Base-by-base conservation (phyloP, 192 early-diverging fungal species). In the Backusella morwellensis region DNA sequence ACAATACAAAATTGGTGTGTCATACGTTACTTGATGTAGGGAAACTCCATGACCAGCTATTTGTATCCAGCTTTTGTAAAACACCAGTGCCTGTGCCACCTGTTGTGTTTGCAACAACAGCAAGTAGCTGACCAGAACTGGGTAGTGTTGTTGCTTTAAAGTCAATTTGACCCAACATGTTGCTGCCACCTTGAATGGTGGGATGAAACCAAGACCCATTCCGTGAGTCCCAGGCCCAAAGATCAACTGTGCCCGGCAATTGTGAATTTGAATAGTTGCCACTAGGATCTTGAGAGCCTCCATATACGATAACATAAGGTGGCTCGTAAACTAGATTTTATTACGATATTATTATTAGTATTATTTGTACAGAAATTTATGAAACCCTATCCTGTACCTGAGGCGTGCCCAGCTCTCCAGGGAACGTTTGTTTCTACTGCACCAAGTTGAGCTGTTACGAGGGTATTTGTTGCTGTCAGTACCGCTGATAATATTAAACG, bases 171-270 rank as follows among this genome's bases (percentile, higher is more conserved):
- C 80, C 81, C 12, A 80, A 29, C 29, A 83, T 75, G 4, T 70
- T 29, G n/a, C 50, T 50, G 35, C 68, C 41, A 12, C 66, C 72
- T 42, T 71, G 59, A 42, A 81, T 67, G 14, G 73, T 72, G 9
- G 85, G 84, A 40, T 85, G 71, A 41, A 83, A 85, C 87, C 87
- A 88, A 63, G 78, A 76, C 2, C 84, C 81, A 19, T 84, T 78
- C 1, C 75, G 79, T 0, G 77, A 79, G 50, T 84, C 80, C 87
- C 87, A 88, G 6, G 78, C 80, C 82, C 84, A 85, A 15, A 88
- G 42, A 32, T 81, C 80, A 42, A 79, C 84, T 32, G 85, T 81
- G 19, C 86, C 86, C 1, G 52, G 54, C 6, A 82, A 59, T 34
- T 41, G 40, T 72, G 19, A 14, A 41, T 23, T 72, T 11, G 70